Percentiles rank a stretch among this genome's conserved stretches.
phyloP scores from a whole-genome alignment of 352 stramenopile species.

The Globisporangium rhizosaccharum region DNA sequence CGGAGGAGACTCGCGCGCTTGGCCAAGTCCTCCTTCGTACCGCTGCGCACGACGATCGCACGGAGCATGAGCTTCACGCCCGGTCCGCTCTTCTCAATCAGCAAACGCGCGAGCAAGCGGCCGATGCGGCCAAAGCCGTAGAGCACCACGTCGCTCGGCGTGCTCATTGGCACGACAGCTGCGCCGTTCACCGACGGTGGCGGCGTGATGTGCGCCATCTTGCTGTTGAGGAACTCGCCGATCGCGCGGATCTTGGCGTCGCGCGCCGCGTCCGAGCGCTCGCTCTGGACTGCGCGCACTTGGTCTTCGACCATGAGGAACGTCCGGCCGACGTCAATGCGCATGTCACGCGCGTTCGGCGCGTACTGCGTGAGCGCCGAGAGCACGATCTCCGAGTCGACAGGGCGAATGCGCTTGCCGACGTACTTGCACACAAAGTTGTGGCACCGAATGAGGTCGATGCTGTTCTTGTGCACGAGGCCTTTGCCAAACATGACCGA shows the following conservation, averaged over 20 bases:
- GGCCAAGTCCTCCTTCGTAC: constrained; percentile 75
- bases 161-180: constrained; percentile 27
- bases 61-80: constrained; percentile 86
- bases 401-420: constrained; percentile 66
- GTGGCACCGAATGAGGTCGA: constrained; percentile 81
- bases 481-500: constrained; percentile 80
- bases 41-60: constrained; percentile 84
- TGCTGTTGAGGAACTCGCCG: constrained; percentile 45
- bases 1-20: constrained; percentile 81
- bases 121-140: constrained; percentile 89
- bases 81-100: constrained; percentile 83
- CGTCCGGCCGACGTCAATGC: constrained; percentile 73
- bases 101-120: constrained; percentile 61
- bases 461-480: constrained; percentile 82
- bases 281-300: constrained; percentile 42
- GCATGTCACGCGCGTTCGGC: constrained; percentile 56
- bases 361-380: constrained; percentile 54
- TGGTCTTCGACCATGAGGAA: constrained; percentile 60
- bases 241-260: constrained; percentile 44
- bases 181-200: constrained; percentile 5
- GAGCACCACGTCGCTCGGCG: constrained; percentile 77
- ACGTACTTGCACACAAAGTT: constrained; percentile 85
- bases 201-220: constrained; percentile 44
- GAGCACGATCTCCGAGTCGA: constrained; percentile 70
- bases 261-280: constrained; percentile 24